Evolutionary conservation across 106 monocot genomes (phyloP), one percentile per base, ranked within the genome.

Genomic region (Agapanthus africanus): DNA sequence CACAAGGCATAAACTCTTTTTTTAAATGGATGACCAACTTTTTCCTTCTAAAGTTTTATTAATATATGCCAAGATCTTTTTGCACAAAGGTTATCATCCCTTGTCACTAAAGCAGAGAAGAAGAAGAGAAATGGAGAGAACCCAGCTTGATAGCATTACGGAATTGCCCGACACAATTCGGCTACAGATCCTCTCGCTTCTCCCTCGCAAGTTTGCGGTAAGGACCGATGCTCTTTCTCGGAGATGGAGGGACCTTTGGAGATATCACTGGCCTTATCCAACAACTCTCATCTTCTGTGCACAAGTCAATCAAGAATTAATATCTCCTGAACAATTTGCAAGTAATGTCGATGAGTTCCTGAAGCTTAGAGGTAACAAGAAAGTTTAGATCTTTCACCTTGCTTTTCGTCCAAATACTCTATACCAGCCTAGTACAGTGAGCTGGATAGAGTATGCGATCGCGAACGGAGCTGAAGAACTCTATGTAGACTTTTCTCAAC

Each of bases 401-500:
- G 54, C 52, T 59, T 78, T 82, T 47, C 37, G 34, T 61, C 81
- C 81, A 8, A 50, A 72, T 36, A 57, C 67, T 33, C 22, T 22
- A 18, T 76, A 76, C 51, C 37, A 40, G 15, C 23, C 54, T 13
- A 69, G 76, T 19, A 40, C 73, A 7, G 71, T 63, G 41, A 70
- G 11, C 4, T 81, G 81, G 81, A 37, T 82, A 1, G 36, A 35
- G 13, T 78, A 50, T 35, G 81, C 71, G 5, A 32, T 61, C 23
- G 11, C 9, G 0, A 81, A 69, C 59, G 50, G 65, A 6, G 78
- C 82, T 14, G 67, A 78, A 47, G 72, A 73, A 37, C 81, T 85
- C 1, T 72, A 78, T 31, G 37, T 81, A 23, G 76, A 85, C 77
- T 81, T 85, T n/a, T 79, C 78, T 0, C 69, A 49, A 42, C 49